Evolutionary conservation across 2,329 filamentous ascomycete species (phyloP), one percentile per base, ranked within the genome.

Genomic region (Pestalotiopsis sp.): DNA sequence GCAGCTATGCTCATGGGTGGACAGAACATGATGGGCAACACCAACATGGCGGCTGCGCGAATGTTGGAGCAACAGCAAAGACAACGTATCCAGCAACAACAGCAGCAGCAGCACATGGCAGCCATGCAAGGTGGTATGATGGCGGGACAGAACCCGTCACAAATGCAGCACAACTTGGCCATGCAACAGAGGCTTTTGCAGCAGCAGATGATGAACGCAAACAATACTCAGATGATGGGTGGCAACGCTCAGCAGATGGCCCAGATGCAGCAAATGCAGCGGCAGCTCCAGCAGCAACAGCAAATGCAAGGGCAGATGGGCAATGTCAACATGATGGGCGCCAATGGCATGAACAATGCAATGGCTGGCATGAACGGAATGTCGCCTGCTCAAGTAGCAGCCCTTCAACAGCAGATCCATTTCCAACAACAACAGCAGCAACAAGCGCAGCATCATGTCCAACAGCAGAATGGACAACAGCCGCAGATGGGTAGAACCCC

Each of bases 321-420:
- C 66, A 82, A 81, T 49, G 79, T 78, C 41, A 80, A 82, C 69
- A 82, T 84, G 74, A 81, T 84, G 77, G 83, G 81, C 69, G 78
- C 77, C 25, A 41, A 77, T 25, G 59, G 27, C 6, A 61, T 61
- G 59, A 61, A 60, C 13, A 45, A 52, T 36, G 56, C 14, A 20
- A 52, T 52, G 45, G 20, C 14, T 20, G 45, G 45, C 11, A 27
- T 59, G 57, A 75, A 75, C 57, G 72, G 74, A 64, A 76, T 79
- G 72, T 80, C 73, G 38, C 72, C 75, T 23, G 72, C 72, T 6
- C 79, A 81, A 63, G 68, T 79, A 17, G 76, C 70, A 5, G 71
- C 75, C 4, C 73, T 78, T 70, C 75, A 76, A 36, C 78, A 83
- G 73, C 82, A 80, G 67, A 74, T 74, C 64, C 72, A 77, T 67